These are phyloP conservation scores for Aspergillus conjunctus DNA, from an alignment of 495 filamentous ascomycete genomes.

Conservation along the genomic window DNA sequence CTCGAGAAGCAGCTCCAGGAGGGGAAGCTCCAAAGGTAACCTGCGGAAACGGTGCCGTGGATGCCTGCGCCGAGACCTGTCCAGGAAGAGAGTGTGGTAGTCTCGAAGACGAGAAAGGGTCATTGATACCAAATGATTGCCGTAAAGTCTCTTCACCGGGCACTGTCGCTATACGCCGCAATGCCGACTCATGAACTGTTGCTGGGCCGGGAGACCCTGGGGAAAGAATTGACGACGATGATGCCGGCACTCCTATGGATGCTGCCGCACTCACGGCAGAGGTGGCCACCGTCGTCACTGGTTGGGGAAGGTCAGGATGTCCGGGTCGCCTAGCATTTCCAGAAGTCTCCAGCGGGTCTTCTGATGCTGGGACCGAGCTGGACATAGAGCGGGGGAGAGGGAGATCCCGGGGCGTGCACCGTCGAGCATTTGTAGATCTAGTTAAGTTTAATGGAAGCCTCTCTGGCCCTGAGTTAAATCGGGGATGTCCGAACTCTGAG, in stretches of 20 bases:
- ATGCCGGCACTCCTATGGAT: slow-evolving; percentile 26
- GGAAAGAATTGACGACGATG: slow-evolving; percentile 24
- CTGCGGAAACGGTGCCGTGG: slow-evolving; percentile 34
- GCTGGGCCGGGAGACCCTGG: slow-evolving; percentile 29
- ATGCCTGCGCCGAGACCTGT: slow-evolving; percentile 31
- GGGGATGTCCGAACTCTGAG: slow-evolving; percentile 45
- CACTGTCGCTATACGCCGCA: slow-evolving; percentile 20
- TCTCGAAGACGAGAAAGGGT: slow-evolving; percentile 35
- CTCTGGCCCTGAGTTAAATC: slow-evolving; percentile 58
- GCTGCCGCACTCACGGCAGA: slow-evolving; percentile 39
- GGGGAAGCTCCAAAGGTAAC: slow-evolving; percentile 29
- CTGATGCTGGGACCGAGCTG: slow-evolving; percentile 64
- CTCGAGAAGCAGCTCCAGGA: slow-evolving; percentile 30
- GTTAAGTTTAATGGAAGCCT: slow-evolving; percentile 70
- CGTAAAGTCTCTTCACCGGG: slow-evolving; percentile 24
- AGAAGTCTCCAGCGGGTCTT: slow-evolving; percentile 62
- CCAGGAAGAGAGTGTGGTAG: slow-evolving; percentile 35
- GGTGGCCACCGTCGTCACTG: slow-evolving; percentile 36
- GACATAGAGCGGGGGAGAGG: slow-evolving; percentile 83
- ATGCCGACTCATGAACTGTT: slow-evolving; percentile 21
- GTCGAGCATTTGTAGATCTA: slow-evolving; percentile 68
- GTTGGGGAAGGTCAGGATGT: slow-evolving; percentile 42
- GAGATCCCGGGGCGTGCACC: slow-evolving; percentile 65
- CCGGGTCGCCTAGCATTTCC: slow-evolving; percentile 57
- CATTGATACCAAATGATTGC: slow-evolving; percentile 22